These are phyloP conservation scores for Solanum pimpinellifolium DNA, from an alignment of 257 asterid genomes.

Conservation along the genomic window DNA sequence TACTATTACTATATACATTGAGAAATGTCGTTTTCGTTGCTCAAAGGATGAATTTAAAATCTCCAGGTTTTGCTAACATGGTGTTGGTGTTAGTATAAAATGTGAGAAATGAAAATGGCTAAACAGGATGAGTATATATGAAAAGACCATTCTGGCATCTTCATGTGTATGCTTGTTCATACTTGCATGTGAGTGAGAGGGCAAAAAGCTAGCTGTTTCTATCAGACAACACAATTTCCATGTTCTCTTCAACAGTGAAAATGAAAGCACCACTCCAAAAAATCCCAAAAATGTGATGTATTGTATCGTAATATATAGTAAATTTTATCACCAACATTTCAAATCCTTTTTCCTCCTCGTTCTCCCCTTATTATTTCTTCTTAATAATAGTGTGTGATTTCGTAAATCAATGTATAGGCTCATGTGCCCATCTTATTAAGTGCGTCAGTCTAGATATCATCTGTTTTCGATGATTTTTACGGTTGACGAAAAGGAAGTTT, in stretches of 20 bases:
- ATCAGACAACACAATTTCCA: conserved; percentile 9
- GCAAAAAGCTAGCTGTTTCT: neutral
- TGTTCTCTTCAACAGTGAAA: neutral
- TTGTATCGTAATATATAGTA: neutral
- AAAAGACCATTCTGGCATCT: neutral
- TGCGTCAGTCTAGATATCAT: neutral
- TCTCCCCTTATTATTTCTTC: neutral
- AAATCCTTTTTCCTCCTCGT: neutral
- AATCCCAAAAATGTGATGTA: neutral
- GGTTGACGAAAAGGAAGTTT: neutral
- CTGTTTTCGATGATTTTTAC: neutral
- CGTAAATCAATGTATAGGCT: neutral
- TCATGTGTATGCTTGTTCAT: neutral
- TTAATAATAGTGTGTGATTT: neutral
- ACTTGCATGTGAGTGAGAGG: conserved; percentile 10
- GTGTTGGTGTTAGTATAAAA: neutral
- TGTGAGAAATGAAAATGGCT: neutral
- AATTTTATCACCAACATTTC: neutral
- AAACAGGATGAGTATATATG: neutral
- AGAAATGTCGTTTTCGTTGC: neutral
- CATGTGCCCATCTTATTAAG: neutral
- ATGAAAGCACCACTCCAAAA: neutral
- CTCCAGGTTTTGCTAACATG: neutral
- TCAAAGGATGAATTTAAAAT: neutral
- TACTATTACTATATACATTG: neutral